Conservation (phyloP, 345 rosid genomes). For the Angophora floribunda region DNA sequence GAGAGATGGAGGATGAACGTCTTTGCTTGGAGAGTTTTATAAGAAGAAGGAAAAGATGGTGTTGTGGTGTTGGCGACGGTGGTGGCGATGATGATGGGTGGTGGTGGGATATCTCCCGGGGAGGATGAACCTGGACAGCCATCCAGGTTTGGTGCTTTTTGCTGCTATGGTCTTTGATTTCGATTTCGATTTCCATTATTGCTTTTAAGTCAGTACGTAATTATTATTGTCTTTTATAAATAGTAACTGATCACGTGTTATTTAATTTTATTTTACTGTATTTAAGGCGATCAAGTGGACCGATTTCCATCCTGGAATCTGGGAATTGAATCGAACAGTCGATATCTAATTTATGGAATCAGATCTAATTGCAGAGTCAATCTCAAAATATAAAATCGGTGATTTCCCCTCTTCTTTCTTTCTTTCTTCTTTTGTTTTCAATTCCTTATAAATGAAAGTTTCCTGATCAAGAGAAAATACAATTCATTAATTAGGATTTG, state of each 20-base stretch:
- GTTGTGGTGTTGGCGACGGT: background rate
- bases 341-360: background rate
- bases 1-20: background rate
- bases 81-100: background rate
- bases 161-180: background rate
- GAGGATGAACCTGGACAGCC: background rate
- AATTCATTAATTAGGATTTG: too few relatives aligned
- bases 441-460: background rate
- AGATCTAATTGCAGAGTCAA: accelerated
- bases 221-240: background rate
- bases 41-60: background rate
- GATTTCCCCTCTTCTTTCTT: too few relatives aligned
- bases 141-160: background rate
- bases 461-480: too few relatives aligned
- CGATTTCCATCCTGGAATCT: background rate
- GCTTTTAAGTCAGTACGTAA: accelerated
- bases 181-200: background rate
- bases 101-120: background rate
- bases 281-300: accelerated
- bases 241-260: background rate
- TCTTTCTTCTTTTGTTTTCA: too few relatives aligned
- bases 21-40: background rate
- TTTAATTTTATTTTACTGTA: accelerated
- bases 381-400: background rate
- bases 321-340: background rate